A percentile compares a stretch with the other conserved stretches of the same genome.
Evolutionary conservation across 1,284 basidiomycete species (phyloP).

Genomic region (Sphagnurus paluster): DNA sequence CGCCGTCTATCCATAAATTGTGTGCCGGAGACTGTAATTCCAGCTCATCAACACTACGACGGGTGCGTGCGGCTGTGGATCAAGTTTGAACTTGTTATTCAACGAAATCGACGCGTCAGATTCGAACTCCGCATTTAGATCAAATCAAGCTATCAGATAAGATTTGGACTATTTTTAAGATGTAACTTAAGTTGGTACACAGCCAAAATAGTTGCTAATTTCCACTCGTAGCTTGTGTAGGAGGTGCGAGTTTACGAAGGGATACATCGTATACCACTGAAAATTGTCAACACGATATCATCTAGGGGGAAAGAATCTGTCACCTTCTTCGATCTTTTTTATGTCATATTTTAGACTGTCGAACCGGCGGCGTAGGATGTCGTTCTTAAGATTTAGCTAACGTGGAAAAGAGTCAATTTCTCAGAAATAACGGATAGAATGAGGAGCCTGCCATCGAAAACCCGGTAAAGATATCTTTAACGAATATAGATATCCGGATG

Average conservation of each 20-base stretch:
- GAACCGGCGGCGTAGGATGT: constrained; percentile 73
- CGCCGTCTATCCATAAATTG: constrained; percentile 55
- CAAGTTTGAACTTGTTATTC: constrained; percentile 17
- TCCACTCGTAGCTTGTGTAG: constrained; percentile 12
- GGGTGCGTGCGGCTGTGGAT: constrained; percentile 16
- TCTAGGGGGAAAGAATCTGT: background rate
- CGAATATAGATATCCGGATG: constrained; percentile 76
- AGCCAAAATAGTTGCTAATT: too few species aligned
- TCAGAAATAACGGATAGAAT: too few species aligned
- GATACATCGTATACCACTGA: constrained; percentile 85
- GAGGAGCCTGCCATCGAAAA: constrained; percentile 68
- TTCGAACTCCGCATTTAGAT: constrained; percentile 20
- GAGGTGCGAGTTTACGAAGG: constrained; percentile 58
- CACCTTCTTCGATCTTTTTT: constrained; percentile 89
- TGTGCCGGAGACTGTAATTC: constrained; percentile 19
- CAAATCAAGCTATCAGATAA: constrained; percentile 15
- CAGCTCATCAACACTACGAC: constrained; percentile 21
- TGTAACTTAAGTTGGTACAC: too few species aligned
- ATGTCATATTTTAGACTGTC: constrained; percentile 86
- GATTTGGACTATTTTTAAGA: constrained; percentile 4
- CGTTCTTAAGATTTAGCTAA: constrained; percentile 93
- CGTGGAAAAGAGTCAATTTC: too few species aligned
- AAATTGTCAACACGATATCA: constrained; percentile 10
- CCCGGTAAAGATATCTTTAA: constrained; percentile 79
- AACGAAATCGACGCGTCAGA: constrained; percentile 2